Base-by-base conservation (phyloP, 2,329 filamentous ascomycete species). In the Lachnellula willkommii region DNA sequence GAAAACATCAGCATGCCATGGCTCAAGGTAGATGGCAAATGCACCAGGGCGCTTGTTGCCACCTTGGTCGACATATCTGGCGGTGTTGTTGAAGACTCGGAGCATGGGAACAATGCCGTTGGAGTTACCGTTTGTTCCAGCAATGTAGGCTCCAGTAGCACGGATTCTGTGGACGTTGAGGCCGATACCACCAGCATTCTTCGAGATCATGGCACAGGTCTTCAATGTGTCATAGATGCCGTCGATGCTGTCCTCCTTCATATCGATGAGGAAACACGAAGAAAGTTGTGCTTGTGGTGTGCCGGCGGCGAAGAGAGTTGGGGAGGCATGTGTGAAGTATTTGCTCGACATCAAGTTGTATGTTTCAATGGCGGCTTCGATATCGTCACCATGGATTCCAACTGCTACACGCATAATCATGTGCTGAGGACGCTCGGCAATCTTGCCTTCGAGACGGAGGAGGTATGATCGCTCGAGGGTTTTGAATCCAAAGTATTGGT, bases 401-500 rank as follows among this genome's bases (percentile, higher is more conserved):
- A 99, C 93, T 65, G 94, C 84, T 53, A 99, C 94, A 82, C 94
- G 90, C 94, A 99, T 99, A 68, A 99, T 93, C 91, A 99, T 94
- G 78, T 99, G 94, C 76, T 99, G 94, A 46, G 94, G 94, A 68
- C 94, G 86, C 79, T 99, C 94, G 52, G 92, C 93, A 70, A 97
- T 90, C 77, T 96, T 95, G 72, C 91, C 92, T 68, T 96, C 83
- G 64, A 97, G 88, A 71, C 95, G 92, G 65, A 99, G 86, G 52
- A 99, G 87, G 71, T 99, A 99, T 70, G 94, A 99, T 59, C 94
- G 87, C 80, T 99, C 94, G 40, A 99, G 80, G 7, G 94, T 99
- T 84, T 99, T 99, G 85, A 99, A 99, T 63, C 94, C 94, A 69
- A 99, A 99, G 79, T 95, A 99, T 79, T 99, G 94, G 80, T 99